These are phyloP conservation scores for Stemphylium lycopersici DNA, from an alignment of 2,329 filamentous ascomycete species.

Conservation along the genomic window DNA sequence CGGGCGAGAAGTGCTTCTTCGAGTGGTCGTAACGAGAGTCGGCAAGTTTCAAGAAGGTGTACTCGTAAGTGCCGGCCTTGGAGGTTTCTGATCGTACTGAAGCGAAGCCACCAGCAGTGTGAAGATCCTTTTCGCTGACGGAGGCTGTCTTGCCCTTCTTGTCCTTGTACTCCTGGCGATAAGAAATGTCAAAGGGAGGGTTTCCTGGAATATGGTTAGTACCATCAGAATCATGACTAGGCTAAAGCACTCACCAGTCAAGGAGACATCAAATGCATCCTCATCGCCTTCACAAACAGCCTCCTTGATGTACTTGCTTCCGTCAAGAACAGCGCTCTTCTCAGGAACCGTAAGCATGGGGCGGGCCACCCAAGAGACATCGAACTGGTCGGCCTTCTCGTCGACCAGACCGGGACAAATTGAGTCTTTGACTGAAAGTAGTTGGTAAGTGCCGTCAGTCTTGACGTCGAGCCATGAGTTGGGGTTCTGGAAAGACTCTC, in stretches of 20 bases:
- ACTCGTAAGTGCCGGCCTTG: conserved; percentile 82
- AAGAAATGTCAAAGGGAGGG: conserved; percentile 82
- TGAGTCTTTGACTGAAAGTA: conserved; percentile 76
- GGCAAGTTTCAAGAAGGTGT: conserved; percentile 80
- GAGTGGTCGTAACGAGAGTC: conserved; percentile 86
- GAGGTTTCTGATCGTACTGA: conserved; percentile 85
- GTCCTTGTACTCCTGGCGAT: conserved; percentile 77
- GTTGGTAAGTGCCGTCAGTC: conserved; percentile 76
- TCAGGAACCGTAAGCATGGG: conserved; percentile 73
- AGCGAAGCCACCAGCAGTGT: conserved; percentile 75
- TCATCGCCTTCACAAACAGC: conserved; percentile 95
- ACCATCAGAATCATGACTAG: not conserved
- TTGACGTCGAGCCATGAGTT: conserved; percentile 74
- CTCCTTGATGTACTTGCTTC: conserved; percentile 70
- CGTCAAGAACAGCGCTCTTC: conserved; percentile 62
- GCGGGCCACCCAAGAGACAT: conserved; percentile 83
- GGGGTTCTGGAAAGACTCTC: conserved; percentile 57
- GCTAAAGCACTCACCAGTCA: conserved; percentile 66
- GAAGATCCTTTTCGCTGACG: conserved; percentile 72
- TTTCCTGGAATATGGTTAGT: conserved; percentile 60
- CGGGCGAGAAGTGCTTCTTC: conserved; percentile 65
- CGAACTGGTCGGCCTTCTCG: conserved; percentile 72
- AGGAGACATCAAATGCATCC: conserved; percentile 80
- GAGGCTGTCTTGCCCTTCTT: conserved; percentile 63
- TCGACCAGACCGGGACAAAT: conserved; percentile 85